Conservation (phyloP, 148 eudicot genomes). For the Oxyria digyna region DNA sequence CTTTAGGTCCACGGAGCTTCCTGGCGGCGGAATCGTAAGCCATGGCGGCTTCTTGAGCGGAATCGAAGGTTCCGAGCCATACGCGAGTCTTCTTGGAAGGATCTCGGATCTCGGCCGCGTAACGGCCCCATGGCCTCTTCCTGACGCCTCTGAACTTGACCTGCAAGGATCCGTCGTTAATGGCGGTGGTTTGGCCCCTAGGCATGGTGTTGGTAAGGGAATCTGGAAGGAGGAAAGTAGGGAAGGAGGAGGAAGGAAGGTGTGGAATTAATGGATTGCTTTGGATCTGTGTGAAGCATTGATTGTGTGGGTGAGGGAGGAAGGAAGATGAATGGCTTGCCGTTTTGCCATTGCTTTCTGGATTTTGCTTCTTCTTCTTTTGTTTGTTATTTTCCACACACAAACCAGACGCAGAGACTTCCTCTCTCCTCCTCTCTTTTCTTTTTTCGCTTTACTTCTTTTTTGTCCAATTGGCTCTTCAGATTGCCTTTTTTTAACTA, state of each 20-base stretch:
- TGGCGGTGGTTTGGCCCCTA: constrained; percentile 19
- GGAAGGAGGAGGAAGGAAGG: neutral
- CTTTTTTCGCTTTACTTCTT: neutral
- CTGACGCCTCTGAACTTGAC: constrained; percentile 48
- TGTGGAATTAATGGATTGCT: neutral
- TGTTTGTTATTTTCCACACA: neutral
- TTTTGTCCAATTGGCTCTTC: neutral
- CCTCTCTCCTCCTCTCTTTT: neutral
- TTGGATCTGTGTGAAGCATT: neutral
- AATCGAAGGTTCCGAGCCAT: constrained; percentile 69
- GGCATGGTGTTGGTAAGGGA: constrained; percentile 6
- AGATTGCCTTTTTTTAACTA: neutral
- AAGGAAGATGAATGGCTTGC: constrained; percentile 5
- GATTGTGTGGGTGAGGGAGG: neutral
- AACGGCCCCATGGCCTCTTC: constrained; percentile 67
- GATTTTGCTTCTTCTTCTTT: constrained; percentile 8
- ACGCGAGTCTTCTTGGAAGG: constrained; percentile 68
- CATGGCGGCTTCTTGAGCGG: constrained; percentile 63
- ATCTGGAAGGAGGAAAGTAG: neutral
- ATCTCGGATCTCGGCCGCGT: constrained; percentile 76
- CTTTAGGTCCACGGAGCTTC: constrained; percentile 50
- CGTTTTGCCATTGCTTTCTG: constrained; percentile 7
- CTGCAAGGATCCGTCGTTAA: constrained; percentile 20
- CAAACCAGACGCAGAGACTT: neutral
- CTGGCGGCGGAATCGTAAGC: constrained; percentile 68